phyloP scores from a whole-genome alignment of 192 early-diverging fungal genomes.

The Podila epicladia region DNA sequence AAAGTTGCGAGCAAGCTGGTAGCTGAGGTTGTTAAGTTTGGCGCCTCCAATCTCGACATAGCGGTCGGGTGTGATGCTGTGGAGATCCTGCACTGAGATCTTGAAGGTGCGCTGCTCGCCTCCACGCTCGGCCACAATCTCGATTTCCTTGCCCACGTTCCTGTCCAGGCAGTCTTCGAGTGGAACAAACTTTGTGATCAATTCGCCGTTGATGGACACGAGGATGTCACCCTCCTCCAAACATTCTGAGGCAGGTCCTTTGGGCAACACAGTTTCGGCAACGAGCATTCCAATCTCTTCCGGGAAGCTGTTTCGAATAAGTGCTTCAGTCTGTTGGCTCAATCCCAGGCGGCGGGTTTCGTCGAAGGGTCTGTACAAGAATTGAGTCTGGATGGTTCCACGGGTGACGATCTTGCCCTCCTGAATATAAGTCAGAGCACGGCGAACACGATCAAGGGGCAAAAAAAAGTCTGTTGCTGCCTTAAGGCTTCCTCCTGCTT shows the following conservation, averaged over 20 bases:
- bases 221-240: conserved; percentile 85
- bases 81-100: conserved; percentile 74
- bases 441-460: conserved; percentile 76
- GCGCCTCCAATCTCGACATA: conserved; percentile 89
- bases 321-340: conserved; percentile 66
- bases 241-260: conserved; percentile 70
- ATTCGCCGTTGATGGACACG: conserved; percentile 70
- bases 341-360: conserved; percentile 78
- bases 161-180: conserved; percentile 78
- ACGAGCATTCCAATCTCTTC: conserved; percentile 85
- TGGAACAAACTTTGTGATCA: conserved; percentile 87
- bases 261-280: conserved; percentile 76
- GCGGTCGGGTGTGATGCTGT: conserved; percentile 85
- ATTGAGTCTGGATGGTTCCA: conserved; percentile 81
- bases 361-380: conserved; percentile 80
- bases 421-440: conserved; percentile 65
- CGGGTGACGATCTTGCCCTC: conserved; percentile 58
- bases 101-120: conserved; percentile 69
- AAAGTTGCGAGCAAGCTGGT: conserved; percentile 76
- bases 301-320: conserved; percentile 65
- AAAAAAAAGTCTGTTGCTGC: conserved; percentile 91
- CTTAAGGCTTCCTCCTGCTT: conserved; percentile 76
- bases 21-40: conserved; percentile 76
- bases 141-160: conserved; percentile 68
- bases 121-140: conserved; percentile 75